Evolutionary conservation across 176 grass and related monocot genomes (phyloP).

Genomic region (Metroxylon sagu): DNA sequence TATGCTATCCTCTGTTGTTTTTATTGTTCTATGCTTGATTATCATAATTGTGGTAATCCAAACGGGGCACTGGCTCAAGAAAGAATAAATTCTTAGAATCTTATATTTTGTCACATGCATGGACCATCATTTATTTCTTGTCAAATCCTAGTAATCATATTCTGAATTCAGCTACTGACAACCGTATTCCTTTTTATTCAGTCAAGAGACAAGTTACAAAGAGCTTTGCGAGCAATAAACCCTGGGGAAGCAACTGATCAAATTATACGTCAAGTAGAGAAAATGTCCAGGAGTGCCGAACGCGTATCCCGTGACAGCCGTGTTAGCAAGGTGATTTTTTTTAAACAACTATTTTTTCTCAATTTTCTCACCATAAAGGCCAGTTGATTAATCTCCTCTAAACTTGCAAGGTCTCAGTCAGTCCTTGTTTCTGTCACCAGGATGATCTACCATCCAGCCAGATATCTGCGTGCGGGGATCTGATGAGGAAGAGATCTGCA

Average conservation of each 20-base stretch:
- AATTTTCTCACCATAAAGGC: no score
- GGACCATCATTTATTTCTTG: no score
- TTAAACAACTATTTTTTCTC: no score
- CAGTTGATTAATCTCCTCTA: no score
- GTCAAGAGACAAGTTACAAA: conserved; percentile 74
- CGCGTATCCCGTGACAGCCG: conserved; percentile 45
- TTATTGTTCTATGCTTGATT: no score
- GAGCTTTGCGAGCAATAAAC: conserved; percentile 49
- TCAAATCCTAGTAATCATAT: no score
- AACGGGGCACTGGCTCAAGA: background rate
- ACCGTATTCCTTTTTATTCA: conserved; percentile 21
- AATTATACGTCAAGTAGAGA: conserved; percentile 87
- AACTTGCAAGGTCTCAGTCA: background rate
- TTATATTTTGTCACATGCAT: no score
- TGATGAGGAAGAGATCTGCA: conserved; percentile 33
- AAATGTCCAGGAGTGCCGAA: conserved; percentile 72
- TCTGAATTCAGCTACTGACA: no score
- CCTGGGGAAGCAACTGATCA: conserved; percentile 89
- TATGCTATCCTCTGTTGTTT: no score
- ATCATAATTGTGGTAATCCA: conserved; percentile 8
- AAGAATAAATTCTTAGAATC: background rate
- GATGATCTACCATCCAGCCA: conserved; percentile 40
- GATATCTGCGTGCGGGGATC: conserved; percentile 35
- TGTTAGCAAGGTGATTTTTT: conserved; percentile 37
- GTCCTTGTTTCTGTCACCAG: conserved; percentile 29